Conservation (phyloP, 176 grass and related monocot species). For the Bolboschoenus planiculmis region DNA sequence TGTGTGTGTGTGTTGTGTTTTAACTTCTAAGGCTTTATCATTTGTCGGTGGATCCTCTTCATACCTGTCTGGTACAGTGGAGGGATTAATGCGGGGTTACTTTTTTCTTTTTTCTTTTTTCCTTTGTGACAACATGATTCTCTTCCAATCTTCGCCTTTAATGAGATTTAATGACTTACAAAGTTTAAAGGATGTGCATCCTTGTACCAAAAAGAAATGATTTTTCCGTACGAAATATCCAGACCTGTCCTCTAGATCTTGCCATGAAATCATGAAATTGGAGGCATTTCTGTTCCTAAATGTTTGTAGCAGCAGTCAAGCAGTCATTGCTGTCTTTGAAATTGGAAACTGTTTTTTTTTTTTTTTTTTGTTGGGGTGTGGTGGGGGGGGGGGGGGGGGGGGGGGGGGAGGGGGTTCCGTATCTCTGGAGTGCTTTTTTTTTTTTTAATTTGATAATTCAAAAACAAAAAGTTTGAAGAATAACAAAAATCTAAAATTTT, state of each 20-base stretch:
- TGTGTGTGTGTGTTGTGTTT: no score
- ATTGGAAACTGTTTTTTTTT: not conserved
- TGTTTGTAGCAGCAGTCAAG: not conserved
- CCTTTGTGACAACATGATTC: not conserved
- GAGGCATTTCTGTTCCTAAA: not conserved
- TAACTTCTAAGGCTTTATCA: not conserved
- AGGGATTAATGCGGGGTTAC: not conserved
- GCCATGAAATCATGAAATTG: not conserved
- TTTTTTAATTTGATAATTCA: no score
- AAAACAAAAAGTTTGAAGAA: no score
- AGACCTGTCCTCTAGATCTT: not conserved
- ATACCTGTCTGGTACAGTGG: not conserved
- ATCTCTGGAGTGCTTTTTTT: no score
- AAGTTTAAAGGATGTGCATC: not conserved
- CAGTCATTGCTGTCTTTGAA: not conserved
- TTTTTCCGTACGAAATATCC: not conserved
- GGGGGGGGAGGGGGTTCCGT: no score
- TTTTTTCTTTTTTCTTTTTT: not conserved
- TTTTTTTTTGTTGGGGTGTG: no score
- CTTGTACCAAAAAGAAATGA: not conserved
- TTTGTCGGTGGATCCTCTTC: constrained; percentile 1
- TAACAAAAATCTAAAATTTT: no score
- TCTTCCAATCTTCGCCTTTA: not conserved
- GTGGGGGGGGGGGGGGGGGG: no score
- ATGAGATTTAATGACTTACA: not conserved